Evolutionary conservation across 306 rosid genomes (phyloP), one percentile per base, ranked within the genome.

Genomic region (Myrica gale): DNA sequence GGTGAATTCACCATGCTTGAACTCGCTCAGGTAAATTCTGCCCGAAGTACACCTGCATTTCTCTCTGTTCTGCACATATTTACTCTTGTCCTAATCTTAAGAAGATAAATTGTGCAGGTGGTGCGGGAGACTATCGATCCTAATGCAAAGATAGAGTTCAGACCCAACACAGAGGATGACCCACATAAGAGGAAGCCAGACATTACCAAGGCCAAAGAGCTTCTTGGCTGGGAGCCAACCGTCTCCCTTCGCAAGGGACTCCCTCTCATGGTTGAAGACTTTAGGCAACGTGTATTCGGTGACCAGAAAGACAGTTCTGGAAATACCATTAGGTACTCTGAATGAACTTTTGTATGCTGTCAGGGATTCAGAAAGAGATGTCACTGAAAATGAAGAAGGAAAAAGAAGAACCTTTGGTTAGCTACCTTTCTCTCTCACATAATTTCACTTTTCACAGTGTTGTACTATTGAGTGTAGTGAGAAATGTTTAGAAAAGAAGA

Each of bases 1-100:
- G 94, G 97, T 63, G 98, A 94, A 90, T 94, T 94, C 93, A 94
- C 97, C 79, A 94, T 94, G 98, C 90, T 94, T 73, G 98, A 94
- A 82, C 96, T 94, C 48, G 98, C 98, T 48, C 91, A 94, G 96
- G 98, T 93, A 73, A 58, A 51, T 70, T 42, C 37, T 32, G 37
- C 37, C 37, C 37, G 3, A 32, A 32, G 37, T 32, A 32, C 37
- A 2, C 37, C 37, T 32, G 37, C 37, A 32, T 32, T 32, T 32
- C 37, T 32, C 37, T 32, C 37, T 2, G 3, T 32, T 32, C 37
- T 32, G 37, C 37, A 2, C 37, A 32, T 32, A 32, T 32, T 32
- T 32, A 32, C 37, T 32, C 37, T 32, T 32, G 0, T 32, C 37
- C 37, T 2, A 32, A 32, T 32, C 37, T 32, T 32, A 32, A 32